These are phyloP conservation scores for Vigna trinervia DNA, from an alignment of 306 rosid species.

Conservation along the genomic window DNA sequence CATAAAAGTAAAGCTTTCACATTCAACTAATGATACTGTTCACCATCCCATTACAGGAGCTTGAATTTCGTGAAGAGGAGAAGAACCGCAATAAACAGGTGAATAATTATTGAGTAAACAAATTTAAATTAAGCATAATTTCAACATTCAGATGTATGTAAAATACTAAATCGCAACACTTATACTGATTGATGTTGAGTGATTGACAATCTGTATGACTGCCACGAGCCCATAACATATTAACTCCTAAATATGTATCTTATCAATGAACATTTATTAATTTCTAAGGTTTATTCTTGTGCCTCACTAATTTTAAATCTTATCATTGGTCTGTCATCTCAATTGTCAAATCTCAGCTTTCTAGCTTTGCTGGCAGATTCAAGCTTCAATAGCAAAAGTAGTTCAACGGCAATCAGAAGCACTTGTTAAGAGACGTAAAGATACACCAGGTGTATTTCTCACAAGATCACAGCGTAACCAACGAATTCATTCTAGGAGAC, in stretches of 20 bases:
- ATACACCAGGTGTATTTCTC: constrained; percentile 55
- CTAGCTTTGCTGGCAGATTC: constrained; percentile 52
- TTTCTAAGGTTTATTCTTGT: not conserved
- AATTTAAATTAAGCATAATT: constrained; percentile 39
- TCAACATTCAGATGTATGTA: constrained; percentile 38
- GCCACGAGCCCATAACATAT: not conserved
- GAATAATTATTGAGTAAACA: constrained; percentile 40
- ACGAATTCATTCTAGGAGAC: constrained; percentile 68
- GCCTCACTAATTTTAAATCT: constrained; percentile 17
- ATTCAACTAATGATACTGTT: constrained; percentile 38
- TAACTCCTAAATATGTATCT: constrained; percentile 34
- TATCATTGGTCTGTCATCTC: constrained; percentile 12
- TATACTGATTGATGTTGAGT: constrained; percentile 21
- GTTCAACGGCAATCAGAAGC: constrained; percentile 94
- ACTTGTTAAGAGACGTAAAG: constrained; percentile 78
- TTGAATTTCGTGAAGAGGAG: constrained; percentile 95
- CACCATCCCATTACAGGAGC: constrained; percentile 64
- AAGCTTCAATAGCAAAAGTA: constrained; percentile 64
- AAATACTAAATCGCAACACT: not conserved
- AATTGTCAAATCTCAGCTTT: constrained; percentile 20
- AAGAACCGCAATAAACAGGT: constrained; percentile 93
- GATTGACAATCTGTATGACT: constrained; percentile 30
- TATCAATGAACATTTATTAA: constrained; percentile 26
- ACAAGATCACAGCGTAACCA: constrained; percentile 75
- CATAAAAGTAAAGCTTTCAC: constrained; percentile 18